These are phyloP conservation scores for Tetrapyrgos nigripes DNA, from an alignment of 1,284 basidiomycete genomes.

Conservation along the genomic window DNA sequence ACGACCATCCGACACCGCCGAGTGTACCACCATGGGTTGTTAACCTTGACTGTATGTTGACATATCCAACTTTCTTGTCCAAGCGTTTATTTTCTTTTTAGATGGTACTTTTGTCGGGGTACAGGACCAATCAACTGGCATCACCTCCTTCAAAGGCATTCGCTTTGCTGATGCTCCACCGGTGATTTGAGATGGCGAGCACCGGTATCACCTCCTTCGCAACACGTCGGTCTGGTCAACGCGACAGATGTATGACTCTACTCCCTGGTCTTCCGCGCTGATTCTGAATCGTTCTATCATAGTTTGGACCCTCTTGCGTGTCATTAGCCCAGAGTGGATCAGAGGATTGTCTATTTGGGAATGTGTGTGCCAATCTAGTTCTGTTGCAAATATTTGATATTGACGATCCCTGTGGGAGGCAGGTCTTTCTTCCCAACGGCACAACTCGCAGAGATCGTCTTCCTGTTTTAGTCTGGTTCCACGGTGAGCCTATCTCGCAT, in stretches of 20 bases:
- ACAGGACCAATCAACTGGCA: slow-evolving; percentile 31
- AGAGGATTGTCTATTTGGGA: slow-evolving; percentile 49
- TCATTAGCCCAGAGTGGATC: slow-evolving; percentile 16
- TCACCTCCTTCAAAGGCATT: slow-evolving; percentile 42
- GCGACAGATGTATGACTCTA: slow-evolving; percentile 34
- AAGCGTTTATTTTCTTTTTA: slow-evolving; percentile 15
- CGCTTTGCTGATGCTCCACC: slow-evolving; percentile 47
- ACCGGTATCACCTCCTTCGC: slow-evolving; percentile 44
- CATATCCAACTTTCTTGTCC: background rate
- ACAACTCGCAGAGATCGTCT: slow-evolving; percentile 26
- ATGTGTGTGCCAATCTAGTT: slow-evolving; percentile 30
- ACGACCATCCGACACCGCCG: background rate
- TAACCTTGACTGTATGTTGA: slow-evolving; percentile 13
- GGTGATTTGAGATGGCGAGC: slow-evolving; percentile 46
- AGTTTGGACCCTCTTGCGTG: background rate
- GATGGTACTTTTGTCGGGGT: slow-evolving; percentile 45
- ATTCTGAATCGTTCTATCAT: background rate
- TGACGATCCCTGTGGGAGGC: background rate
- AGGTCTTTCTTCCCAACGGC: slow-evolving; percentile 40
- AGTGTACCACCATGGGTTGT: background rate
- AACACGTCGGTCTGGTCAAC: slow-evolving; percentile 39
- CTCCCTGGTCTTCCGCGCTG: background rate
- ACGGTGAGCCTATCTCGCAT: slow-evolving; percentile 30
- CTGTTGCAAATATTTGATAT: background rate
- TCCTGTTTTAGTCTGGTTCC: slow-evolving; percentile 44